Evolutionary conservation across 306 rosid species (phyloP), one percentile per base, ranked within the genome.

Genomic region (Senna siamea): DNA sequence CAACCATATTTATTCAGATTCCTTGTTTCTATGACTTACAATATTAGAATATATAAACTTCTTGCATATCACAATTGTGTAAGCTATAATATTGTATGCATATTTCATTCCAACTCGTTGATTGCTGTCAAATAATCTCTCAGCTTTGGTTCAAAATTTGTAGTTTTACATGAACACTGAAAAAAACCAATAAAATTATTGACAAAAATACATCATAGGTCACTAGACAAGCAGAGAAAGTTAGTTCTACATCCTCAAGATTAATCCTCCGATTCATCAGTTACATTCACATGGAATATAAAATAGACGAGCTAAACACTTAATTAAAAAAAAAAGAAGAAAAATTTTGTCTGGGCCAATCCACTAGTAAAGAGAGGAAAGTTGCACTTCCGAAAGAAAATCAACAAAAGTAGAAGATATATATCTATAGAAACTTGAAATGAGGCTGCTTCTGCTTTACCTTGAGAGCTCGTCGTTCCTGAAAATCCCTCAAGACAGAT

Each of bases 391-490:
- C 2, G 15, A 47, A 76, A 68, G 35, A 72, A 32, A 32, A 32
- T 32, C 4, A 5, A 32, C 37, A n/a, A n/a, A n/a, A n/a, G n/a
- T n/a, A n/a, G n/a, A n/a, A n/a, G n/a, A n/a, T 14, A 46, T 46
- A 66, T 5, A 2, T n/a, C n/a, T n/a, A 44, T 20, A 30, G 50
- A 17, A 72, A 47, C 1, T 28, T 13, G 26, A 72, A 59, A 30
- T 37, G 75, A 53, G 37, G 22, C 7, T 47, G 53, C 17, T 57
- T 37, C 2, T 10, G 66, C 18, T 64, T 67, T 69, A 93, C 98
- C 94, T 93, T 93, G 80, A 93, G 94, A 66, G 98, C 94, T 66
- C 74, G 84, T 61, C 86, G 78, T 37, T 93, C 81, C 10, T 82
- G 87, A 70, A 93, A 91, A 19, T 84, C 91, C 74, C 85, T 88